phyloP scores from a whole-genome alignment of 768 basidiomycete genomes.

The Kwoniella heveanensis region DNA sequence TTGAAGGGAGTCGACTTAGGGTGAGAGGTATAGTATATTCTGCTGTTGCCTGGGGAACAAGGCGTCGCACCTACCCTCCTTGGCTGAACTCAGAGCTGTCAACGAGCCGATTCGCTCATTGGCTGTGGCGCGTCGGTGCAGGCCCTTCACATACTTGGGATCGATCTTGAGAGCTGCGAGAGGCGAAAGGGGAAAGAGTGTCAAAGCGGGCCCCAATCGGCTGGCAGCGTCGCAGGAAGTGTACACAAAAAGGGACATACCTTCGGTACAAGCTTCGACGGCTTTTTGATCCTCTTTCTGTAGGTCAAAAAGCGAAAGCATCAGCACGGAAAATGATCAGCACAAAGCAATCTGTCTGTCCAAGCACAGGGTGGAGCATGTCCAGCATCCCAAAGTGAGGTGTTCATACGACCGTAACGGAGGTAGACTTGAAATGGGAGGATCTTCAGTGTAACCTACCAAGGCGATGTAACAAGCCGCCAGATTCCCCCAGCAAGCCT shows the following conservation, averaged over 20 bases:
- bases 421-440: too few species aligned
- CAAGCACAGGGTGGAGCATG: too few species aligned
- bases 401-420: too few species aligned
- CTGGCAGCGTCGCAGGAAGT: too few species aligned
- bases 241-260: conserved; percentile 57
- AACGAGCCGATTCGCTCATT: conserved; percentile 80
- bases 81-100: conserved; percentile 76
- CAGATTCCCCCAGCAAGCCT: conserved; percentile 81
- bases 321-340: background rate
- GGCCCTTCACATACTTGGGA: conserved; percentile 78
- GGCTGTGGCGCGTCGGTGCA: conserved; percentile 82
- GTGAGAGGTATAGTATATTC: too few species aligned
- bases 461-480: conserved; percentile 80
- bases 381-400: too few species aligned
- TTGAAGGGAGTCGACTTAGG: too few species aligned
- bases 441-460: too few species aligned
- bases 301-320: background rate
- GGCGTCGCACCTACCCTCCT: conserved; percentile 71
- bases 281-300: conserved; percentile 79
- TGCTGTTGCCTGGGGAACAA: too few species aligned
- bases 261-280: conserved; percentile 77
- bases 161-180: conserved; percentile 77
- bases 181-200: background rate
- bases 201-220: background rate
- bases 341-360: too few species aligned